Evolutionary conservation across 257 asterid genomes (phyloP).

Genomic region (Rubia yunnanensis): DNA sequence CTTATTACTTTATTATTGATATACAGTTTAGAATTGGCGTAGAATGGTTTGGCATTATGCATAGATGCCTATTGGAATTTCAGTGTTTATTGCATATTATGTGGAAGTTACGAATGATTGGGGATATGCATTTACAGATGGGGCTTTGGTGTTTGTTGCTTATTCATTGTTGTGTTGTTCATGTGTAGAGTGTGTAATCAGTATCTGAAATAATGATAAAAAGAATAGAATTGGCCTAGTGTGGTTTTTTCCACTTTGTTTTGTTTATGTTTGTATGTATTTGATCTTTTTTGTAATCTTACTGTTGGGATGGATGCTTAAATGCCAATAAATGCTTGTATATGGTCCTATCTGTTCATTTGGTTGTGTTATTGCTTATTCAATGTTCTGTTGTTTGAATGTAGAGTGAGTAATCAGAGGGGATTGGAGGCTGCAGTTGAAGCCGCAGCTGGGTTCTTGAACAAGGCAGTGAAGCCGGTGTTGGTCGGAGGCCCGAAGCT

Average conservation of each 20-base stretch:
- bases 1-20: not conserved
- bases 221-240: no score
- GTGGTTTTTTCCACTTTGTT: no score
- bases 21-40: no score
- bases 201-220: no score
- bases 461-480: constrained; percentile 82
- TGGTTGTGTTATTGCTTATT: not conserved
- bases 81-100: not conserved
- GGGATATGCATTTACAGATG: not conserved
- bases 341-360: no score
- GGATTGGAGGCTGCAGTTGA: constrained; percentile 78
- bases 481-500: constrained; percentile 79
- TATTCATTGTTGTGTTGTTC: constrained; percentile 3
- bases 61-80: not conserved
- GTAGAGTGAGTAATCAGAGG: constrained; percentile 52
- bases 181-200: constrained; percentile 44
- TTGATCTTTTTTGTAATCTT: no score
- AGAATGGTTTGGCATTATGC: no score
- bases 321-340: no score
- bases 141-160: not conserved
- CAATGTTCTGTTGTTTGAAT: not conserved
- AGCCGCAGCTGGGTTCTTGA: constrained; percentile 58
- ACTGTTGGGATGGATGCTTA: no score
- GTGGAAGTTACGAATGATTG: not conserved
- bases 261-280: no score